Base-by-base conservation (phyloP, 331 rosid species). In the Malus hybrid region DNA sequence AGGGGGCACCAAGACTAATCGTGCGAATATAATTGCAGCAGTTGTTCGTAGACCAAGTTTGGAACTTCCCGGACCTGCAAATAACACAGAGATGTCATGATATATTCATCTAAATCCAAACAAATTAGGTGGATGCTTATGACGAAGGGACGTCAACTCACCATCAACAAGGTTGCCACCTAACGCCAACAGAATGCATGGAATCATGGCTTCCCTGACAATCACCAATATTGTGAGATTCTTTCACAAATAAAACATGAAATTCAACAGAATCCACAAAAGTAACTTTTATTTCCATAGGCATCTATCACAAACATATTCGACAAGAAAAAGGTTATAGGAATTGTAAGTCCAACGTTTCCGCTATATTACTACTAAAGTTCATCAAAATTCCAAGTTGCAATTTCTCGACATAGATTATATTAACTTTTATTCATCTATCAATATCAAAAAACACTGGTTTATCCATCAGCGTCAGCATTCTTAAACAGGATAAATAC, bases 161-260 rank as follows among this genome's bases (percentile, higher is more conserved):
- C 99, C 99, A 48, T 95, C 92, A 14, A 95, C 79, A 73, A 95
- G 97, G 86, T 90, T 95, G 70, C 99, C 98, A 75, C 99, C 99
- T 74, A 95, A 79, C 36, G 99, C 99, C 89, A 95, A 82, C 70
- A 95, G 87, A 81, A 95, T 95, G 91, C 98, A 95, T 10, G 99
- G 99, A 86, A 95, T 90, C 99, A 95, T 95, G 64, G 99, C 99
- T 78, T 87, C 98, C 93, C 99, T 95, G 93, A 83, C 34, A 81
- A 89, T 15, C 70, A 84, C 67, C 83, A 77, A 42, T 65, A 77
- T 61, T 78, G 59, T 88, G 71, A 86, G 81, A 83, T 61, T 42
- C 5, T 42, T 55, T 54, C 76, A 11, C 31, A 46, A 34, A 27
- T 52, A 61, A 24, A 24, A 61, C 14, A 75, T 52, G 15, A 31